A percentile compares a stretch with the other conserved stretches of the same genome.
Conservation (phyloP, 495 filamentous ascomycete genomes). For the Penicillium coprophilum region DNA sequence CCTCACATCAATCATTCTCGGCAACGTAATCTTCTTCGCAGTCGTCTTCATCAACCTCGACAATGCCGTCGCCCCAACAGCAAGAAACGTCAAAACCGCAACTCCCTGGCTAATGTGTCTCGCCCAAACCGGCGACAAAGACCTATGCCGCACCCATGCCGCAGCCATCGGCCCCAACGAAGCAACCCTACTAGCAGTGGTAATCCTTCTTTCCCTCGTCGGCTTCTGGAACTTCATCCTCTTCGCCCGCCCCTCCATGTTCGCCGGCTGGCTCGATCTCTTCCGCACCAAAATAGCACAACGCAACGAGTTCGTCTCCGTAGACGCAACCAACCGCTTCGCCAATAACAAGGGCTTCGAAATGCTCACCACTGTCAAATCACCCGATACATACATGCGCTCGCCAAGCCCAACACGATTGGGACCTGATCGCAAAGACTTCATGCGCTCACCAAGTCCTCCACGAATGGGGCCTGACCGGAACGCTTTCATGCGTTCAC, state of each 20-base stretch:
- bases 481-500: not conserved
- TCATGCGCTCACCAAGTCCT: constrained; percentile 44
- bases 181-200: constrained; percentile 73
- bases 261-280: constrained; percentile 77
- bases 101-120: constrained; percentile 74
- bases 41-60: constrained; percentile 87
- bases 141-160: constrained; percentile 60
- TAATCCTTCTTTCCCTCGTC: constrained; percentile 79
- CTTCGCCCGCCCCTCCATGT: constrained; percentile 77
- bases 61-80: constrained; percentile 57
- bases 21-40: constrained; percentile 88
- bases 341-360: constrained; percentile 73
- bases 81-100: constrained; percentile 53
- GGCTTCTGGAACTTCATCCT: constrained; percentile 83
- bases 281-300: constrained; percentile 48
- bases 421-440: constrained; percentile 3
- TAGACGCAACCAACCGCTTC: constrained; percentile 69
- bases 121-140: constrained; percentile 58
- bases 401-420: constrained; percentile 40
- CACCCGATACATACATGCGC: constrained; percentile 45
- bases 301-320: constrained; percentile 76
- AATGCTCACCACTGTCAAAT: constrained; percentile 62
- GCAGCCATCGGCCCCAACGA: constrained; percentile 56
- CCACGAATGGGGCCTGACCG: constrained; percentile 16
- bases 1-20: constrained; percentile 82